These are phyloP conservation scores for Thalia dealbata DNA, from an alignment of 176 grass and related monocot genomes.

Conservation along the genomic window DNA sequence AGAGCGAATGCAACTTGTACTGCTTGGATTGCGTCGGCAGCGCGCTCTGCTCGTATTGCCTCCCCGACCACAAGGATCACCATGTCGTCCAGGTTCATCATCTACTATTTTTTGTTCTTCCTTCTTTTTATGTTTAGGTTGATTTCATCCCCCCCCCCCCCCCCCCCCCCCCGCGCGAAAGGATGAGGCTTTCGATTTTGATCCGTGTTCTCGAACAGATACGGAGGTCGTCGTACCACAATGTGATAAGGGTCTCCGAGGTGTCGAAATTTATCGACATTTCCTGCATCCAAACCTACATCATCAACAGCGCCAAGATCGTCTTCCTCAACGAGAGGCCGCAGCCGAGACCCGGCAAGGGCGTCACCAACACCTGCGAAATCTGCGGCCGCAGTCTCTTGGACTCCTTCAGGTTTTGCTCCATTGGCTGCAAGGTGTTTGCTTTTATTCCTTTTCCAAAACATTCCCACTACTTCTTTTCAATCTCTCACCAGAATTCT, in stretches of 20 bases:
- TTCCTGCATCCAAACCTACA: conserved; percentile 37
- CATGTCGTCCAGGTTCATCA: conserved; percentile 29
- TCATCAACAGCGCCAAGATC: conserved; percentile 49
- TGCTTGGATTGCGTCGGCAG: conserved; percentile 37
- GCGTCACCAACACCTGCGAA: conserved; percentile 38
- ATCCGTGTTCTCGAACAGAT: conserved; percentile 4
- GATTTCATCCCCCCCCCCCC: neutral
- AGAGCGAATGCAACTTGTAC: conserved; percentile 52
- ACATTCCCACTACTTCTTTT: neutral
- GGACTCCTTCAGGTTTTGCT: conserved; percentile 43
- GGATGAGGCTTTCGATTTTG: neutral
- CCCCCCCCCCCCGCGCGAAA: too few species aligned
- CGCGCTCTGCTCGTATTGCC: conserved; percentile 35
- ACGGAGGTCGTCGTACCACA: conserved; percentile 40
- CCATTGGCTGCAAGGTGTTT: conserved; percentile 45
- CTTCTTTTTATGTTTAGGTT: neutral
- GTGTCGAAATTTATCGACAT: conserved; percentile 51
- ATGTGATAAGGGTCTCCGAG: conserved; percentile 42
- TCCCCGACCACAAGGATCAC: conserved; percentile 31
- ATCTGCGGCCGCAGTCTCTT: conserved; percentile 37
- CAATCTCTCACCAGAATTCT: neutral
- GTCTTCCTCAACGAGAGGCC: conserved; percentile 43
- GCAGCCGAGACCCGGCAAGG: conserved; percentile 35
- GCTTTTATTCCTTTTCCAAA: neutral
- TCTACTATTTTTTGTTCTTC: neutral